Evolutionary conservation across 257 asterid species (phyloP).

Genomic region (Lithospermum erythrorhizon): DNA sequence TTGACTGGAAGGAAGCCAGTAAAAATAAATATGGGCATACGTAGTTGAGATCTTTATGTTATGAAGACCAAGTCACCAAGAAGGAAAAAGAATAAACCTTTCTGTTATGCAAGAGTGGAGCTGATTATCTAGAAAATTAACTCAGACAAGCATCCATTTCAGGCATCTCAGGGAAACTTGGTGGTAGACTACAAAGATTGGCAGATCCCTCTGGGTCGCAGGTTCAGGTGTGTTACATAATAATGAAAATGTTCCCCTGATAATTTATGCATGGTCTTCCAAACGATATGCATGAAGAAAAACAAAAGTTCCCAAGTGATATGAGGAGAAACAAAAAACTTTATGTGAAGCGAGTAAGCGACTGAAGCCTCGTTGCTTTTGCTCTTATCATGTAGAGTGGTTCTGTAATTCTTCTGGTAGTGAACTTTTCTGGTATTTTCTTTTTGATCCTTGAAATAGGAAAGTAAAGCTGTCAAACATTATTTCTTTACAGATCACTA

Average conservation of each 20-base stretch:
- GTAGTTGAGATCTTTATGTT: no score
- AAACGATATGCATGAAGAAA: no score
- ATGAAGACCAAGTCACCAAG: no score
- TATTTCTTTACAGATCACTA: conserved; percentile 53
- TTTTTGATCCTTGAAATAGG: not conserved
- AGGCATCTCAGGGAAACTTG: conserved; percentile 72
- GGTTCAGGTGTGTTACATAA: conserved; percentile 65
- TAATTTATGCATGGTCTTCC: no score
- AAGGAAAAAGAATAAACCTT: no score
- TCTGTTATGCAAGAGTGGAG: no score
- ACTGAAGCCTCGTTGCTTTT: not conserved
- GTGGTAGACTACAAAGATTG: conserved; percentile 98
- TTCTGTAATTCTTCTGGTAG: not conserved
- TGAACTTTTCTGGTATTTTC: not conserved
- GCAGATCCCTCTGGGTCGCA: conserved; percentile 97
- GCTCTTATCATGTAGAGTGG: not conserved
- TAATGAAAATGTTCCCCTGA: no score
- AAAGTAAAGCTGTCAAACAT: not conserved
- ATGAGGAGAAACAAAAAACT: no score
- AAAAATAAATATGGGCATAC: no score
- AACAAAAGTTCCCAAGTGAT: no score
- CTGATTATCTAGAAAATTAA: not conserved
- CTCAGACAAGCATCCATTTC: conserved; percentile 7
- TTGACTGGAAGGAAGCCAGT: no score
- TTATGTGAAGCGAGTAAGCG: not conserved